A percentile compares a stretch with the other conserved stretches of the same genome.
phyloP scores from a whole-genome alignment of 225 moss, liverwort and hornwort species.

The Rhytidiadelphus loreus region DNA sequence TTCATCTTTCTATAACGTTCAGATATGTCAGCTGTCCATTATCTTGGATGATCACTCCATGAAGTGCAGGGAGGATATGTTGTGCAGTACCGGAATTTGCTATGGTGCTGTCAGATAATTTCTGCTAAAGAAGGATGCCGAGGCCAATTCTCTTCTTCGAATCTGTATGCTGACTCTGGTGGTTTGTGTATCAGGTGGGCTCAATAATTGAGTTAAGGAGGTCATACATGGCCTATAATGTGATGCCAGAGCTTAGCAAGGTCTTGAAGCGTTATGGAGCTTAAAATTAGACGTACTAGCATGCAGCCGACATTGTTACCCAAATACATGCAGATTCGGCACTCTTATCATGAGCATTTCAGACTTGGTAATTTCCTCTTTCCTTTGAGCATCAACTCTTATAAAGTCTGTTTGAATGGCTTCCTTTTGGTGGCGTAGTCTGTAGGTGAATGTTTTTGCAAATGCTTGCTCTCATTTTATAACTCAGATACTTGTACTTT shows the following conservation, averaged over 20 bases:
- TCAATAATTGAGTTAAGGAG: slow-evolving; percentile 96
- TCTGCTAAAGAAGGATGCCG: not conserved
- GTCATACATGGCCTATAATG: slow-evolving; percentile 94
- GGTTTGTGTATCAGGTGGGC: slow-evolving; percentile 50
- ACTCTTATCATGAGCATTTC: not conserved
- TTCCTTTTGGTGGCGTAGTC: not conserved
- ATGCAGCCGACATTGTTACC: not conserved
- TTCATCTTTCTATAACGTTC: not conserved
- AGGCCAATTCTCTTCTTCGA: not conserved
- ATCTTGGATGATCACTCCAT: not conserved
- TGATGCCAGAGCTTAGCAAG: slow-evolving; percentile 96
- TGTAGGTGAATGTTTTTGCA: not conserved
- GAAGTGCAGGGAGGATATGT: not conserved
- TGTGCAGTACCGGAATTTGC: not conserved
- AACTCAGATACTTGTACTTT: not conserved
- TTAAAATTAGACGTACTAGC: slow-evolving; percentile 4
- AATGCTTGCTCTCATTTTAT: not conserved
- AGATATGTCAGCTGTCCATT: not conserved
- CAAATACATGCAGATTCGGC: not conserved
- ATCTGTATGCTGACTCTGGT: not conserved
- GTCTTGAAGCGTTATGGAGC: slow-evolving; percentile 85
- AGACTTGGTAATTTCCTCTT: not conserved
- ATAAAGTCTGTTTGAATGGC: not conserved
- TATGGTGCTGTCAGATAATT: not conserved
- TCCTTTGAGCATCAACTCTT: not conserved